Evolutionary conservation across 2,329 filamentous ascomycete genomes (phyloP), one percentile per base, ranked within the genome.

Genomic region (Zasmidium angulare): DNA sequence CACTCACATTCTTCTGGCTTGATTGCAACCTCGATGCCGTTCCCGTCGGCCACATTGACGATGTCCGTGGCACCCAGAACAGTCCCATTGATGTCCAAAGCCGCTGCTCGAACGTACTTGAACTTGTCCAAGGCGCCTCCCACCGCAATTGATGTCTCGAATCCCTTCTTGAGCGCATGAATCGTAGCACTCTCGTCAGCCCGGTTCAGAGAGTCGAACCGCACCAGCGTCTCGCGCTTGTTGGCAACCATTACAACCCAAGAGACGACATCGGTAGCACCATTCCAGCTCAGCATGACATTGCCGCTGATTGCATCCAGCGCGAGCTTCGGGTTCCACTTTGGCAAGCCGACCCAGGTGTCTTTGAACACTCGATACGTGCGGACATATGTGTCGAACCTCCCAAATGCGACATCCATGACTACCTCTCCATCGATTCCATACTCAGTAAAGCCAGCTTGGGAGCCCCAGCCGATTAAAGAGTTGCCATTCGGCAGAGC

Each of bases 321-420:
- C 14, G 29, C 50, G 19, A 50, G 22, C 26, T 50, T 50, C 17
- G 48, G 48, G 26, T 50, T 26, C 48, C 48, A 50, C 17, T 23
- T 50, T 11, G 48, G 48, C 20, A 50, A 22, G 24, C 48, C 48
- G 48, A 50, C 17, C 48, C 48, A 50, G n/a, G 21, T 53, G 12
- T 50, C 22, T 14, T 50, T 50, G 48, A 26, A 50, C n/a, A 50
- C 48, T 23, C 48, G 48, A 26, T 50, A 50, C 12, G 48, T 50
- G 20, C 48, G 48, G 10, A 50, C 24, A 12, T 26, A 26, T 21
- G 48, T 50, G 48, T 26, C 19, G 22, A 26, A 50, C 12, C 48
- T n/a, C 6, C 22, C 48, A 26, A 50, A 50, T 9, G 22, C 22
- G 7, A 26, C 22, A 26, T 50, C 48, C 48, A 50, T 50, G 21